Conservation (phyloP, 2,329 filamentous ascomycete genomes). For the Paraphoma sp. region DNA sequence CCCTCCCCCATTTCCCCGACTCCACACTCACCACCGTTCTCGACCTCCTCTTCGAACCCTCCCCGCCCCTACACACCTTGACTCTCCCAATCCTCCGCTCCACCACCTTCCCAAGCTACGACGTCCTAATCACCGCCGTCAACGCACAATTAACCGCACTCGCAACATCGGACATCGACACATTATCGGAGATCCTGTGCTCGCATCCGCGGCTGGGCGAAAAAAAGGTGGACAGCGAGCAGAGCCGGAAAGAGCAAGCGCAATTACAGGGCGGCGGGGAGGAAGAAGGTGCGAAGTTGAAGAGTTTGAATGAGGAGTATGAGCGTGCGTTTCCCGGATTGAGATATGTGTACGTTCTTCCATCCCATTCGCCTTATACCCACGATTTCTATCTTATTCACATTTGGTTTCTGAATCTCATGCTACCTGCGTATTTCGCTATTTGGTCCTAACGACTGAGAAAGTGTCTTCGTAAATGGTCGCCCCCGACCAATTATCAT, state of each 20-base stretch:
- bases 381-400: too few relatives aligned
- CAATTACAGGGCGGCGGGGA: slow-evolving; percentile 64
- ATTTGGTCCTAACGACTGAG: background rate
- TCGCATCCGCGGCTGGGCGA: slow-evolving; percentile 85
- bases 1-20: slow-evolving; percentile 63
- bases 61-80: slow-evolving; percentile 73
- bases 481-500: slow-evolving; percentile 76
- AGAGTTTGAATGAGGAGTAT: slow-evolving; percentile 75
- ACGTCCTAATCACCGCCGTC: slow-evolving; percentile 71
- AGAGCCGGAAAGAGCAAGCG: slow-evolving; percentile 83
- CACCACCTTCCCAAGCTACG: slow-evolving; percentile 70
- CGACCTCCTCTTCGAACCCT: slow-evolving; percentile 86
- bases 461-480: slow-evolving; percentile 84
- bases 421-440: background rate
- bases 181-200: slow-evolving; percentile 75
- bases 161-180: slow-evolving; percentile 54
- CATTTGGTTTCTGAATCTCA: background rate
- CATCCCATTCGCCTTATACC: background rate
- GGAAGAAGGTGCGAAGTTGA: slow-evolving; percentile 65
- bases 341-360: slow-evolving; percentile 71
- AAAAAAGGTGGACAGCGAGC: slow-evolving; percentile 79
- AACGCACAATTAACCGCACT: slow-evolving; percentile 64
- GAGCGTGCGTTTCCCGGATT: slow-evolving; percentile 82
- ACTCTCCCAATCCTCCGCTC: slow-evolving; percentile 71
- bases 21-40: slow-evolving; percentile 65